Percentiles rank a stretch among this genome's conserved stretches.
Conservation (phyloP, 371 early-diverging fungal species). For the Circinella umbellata region DNA sequence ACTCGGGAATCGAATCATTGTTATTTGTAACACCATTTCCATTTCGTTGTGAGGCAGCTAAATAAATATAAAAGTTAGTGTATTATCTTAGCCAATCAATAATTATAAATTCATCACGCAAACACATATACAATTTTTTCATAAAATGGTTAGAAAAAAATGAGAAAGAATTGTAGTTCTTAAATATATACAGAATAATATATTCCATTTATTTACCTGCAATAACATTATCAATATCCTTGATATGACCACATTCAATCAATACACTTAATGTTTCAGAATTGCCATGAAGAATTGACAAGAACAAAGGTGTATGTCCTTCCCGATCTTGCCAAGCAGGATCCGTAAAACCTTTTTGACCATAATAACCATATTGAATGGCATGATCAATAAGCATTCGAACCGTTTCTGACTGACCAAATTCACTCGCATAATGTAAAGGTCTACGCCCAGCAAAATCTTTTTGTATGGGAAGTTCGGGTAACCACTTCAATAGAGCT, state of each 20-base stretch:
- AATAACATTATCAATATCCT: slow-evolving; percentile 54
- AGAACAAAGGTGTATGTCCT: slow-evolving; percentile 73
- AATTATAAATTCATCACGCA: background rate
- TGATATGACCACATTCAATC: slow-evolving; percentile 59
- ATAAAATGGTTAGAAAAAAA: no score
- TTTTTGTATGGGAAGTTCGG: slow-evolving; percentile 29
- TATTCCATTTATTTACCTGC: slow-evolving; percentile 24
- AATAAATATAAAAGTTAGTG: background rate
- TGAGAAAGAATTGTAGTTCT: no score
- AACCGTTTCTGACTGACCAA: slow-evolving; percentile 53
- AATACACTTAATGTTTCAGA: slow-evolving; percentile 55
- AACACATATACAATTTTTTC: background rate
- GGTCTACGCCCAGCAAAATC: slow-evolving; percentile 74
- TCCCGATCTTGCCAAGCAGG: slow-evolving; percentile 67
- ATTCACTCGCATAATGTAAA: slow-evolving; percentile 72
- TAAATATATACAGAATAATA: no score
- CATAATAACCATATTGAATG: slow-evolving; percentile 45
- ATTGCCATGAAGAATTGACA: slow-evolving; percentile 68
- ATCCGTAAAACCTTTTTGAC: slow-evolving; percentile 44
- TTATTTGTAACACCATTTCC: slow-evolving; percentile 3
- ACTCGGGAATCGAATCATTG: slow-evolving; percentile 36
- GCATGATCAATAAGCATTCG: slow-evolving; percentile 52
- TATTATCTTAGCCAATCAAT: background rate
- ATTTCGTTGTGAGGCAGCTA: slow-evolving; percentile 11
- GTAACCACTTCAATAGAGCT: slow-evolving; percentile 25